Conservation (phyloP, 345 rosid genomes). For the Xanthoceras sorbifolium region DNA sequence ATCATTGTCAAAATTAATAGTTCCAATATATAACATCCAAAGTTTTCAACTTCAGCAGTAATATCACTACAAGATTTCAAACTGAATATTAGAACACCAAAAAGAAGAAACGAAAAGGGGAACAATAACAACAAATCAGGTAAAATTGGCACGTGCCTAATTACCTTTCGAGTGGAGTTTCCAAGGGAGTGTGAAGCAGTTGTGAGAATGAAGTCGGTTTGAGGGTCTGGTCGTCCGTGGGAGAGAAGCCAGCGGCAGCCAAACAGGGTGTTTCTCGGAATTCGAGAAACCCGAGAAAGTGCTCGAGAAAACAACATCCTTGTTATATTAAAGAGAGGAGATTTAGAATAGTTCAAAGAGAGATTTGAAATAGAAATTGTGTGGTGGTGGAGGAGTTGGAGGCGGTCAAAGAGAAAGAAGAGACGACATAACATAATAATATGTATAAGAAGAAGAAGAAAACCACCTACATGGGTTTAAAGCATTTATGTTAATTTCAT, state of each 20-base stretch:
- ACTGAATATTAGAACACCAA: not conserved
- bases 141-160: not conserved
- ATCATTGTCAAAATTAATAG: not conserved
- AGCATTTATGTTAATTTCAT: not conserved
- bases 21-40: not conserved
- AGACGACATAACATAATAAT: not conserved
- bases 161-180: constrained; percentile 39
- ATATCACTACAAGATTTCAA: not conserved
- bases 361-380: not conserved
- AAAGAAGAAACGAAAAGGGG: no score
- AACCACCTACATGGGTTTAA: no score
- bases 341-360: no score
- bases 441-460: not conserved
- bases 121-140: not conserved
- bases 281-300: constrained; percentile 38
- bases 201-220: constrained; percentile 1
- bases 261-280: constrained; percentile 33
- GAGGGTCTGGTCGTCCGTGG: constrained; percentile 18
- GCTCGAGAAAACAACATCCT: constrained; percentile 35
- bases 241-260: constrained; percentile 36
- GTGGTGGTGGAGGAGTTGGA: not conserved
- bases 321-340: not conserved
- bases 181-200: constrained; percentile 25
- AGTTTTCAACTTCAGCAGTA: not conserved
- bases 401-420: constrained; percentile 6